Percentiles rank a stretch among this genome's conserved stretches.
phyloP scores from a whole-genome alignment of 805 yeast species.

The Pichia nanzhaoensis region DNA sequence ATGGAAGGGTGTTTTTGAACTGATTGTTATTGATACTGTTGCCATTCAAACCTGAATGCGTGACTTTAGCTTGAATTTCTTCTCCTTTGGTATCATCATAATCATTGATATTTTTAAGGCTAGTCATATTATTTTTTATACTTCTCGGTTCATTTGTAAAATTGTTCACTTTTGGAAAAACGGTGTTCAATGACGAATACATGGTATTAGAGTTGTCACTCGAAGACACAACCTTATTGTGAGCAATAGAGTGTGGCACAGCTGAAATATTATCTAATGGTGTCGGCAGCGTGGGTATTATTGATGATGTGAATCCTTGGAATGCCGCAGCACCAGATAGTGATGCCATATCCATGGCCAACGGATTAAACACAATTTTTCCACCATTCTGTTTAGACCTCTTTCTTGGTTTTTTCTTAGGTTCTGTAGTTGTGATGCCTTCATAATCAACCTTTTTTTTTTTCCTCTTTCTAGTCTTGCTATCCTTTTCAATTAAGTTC shows the following conservation, averaged over 20 bases:
- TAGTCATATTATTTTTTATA: slow-evolving; percentile 4
- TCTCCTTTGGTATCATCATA: too few relatives aligned
- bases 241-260: too few relatives aligned
- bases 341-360: slow-evolving; percentile 19
- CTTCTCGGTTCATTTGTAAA: neutral
- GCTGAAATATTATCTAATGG: neutral
- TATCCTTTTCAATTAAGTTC: slow-evolving; percentile 33
- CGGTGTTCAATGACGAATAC: too few relatives aligned
- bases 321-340: neutral
- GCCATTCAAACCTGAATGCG: slow-evolving; percentile 3
- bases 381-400: slow-evolving; percentile 1
- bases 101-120: too few relatives aligned
- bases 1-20: neutral
- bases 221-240: too few relatives aligned
- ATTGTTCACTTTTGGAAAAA: too few relatives aligned
- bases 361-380: slow-evolving; percentile 26
- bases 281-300: too few relatives aligned
- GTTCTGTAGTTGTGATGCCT: neutral
- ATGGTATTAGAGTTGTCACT: too few relatives aligned
- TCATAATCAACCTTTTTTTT: slow-evolving; percentile 8
- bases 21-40: slow-evolving; percentile 5
- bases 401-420: neutral
- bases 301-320: neutral
- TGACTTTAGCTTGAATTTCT: too few relatives aligned
- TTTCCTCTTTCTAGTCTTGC: slow-evolving; percentile 37